These are phyloP conservation scores for Sordaria brevicollis DNA, from an alignment of 495 filamentous ascomycete genomes.

Conservation along the genomic window DNA sequence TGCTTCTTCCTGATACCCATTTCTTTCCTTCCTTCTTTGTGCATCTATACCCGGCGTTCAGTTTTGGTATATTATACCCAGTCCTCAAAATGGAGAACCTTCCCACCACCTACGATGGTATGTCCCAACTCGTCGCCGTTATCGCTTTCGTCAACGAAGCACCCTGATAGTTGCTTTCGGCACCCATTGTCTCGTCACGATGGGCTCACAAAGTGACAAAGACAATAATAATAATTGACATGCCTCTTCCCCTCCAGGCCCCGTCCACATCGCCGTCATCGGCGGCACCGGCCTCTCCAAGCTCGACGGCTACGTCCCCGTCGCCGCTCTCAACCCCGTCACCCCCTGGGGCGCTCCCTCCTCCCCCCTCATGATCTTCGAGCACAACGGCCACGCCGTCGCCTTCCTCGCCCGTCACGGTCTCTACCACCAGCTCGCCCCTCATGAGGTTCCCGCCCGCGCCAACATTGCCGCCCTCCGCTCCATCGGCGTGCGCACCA, in stretches of 20 bases:
- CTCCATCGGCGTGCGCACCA: slow-evolving; percentile 72
- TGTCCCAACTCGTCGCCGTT: neutral
- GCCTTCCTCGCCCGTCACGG: slow-evolving; percentile 95
- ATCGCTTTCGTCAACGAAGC: neutral
- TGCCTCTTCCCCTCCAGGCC: slow-evolving; percentile 36
- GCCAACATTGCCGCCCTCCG: slow-evolving; percentile 95
- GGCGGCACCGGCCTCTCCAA: slow-evolving; percentile 84
- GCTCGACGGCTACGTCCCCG: slow-evolving; percentile 62
- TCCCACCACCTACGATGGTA: slow-evolving; percentile 2
- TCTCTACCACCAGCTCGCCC: slow-evolving; percentile 73
- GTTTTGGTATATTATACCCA: neutral
- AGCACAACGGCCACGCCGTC: slow-evolving; percentile 69
- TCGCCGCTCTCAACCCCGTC: slow-evolving; percentile 56
- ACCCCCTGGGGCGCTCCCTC: slow-evolving; percentile 94
- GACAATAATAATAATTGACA: neutral
- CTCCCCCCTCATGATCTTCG: slow-evolving; percentile 80
- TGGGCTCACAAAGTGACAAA: neutral
- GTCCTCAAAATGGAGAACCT: neutral
- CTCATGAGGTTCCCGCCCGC: slow-evolving; percentile 80
- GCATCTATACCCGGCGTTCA: neutral
- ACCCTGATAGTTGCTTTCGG: neutral
- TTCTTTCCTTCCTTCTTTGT: neutral
- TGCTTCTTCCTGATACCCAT: neutral
- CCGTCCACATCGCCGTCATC: slow-evolving; percentile 87
- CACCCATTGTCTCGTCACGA: neutral